A percentile compares a stretch with the other conserved stretches of the same genome.
Evolutionary conservation across 1,284 basidiomycete genomes (phyloP).

Genomic region (Pseudozyma pruni): DNA sequence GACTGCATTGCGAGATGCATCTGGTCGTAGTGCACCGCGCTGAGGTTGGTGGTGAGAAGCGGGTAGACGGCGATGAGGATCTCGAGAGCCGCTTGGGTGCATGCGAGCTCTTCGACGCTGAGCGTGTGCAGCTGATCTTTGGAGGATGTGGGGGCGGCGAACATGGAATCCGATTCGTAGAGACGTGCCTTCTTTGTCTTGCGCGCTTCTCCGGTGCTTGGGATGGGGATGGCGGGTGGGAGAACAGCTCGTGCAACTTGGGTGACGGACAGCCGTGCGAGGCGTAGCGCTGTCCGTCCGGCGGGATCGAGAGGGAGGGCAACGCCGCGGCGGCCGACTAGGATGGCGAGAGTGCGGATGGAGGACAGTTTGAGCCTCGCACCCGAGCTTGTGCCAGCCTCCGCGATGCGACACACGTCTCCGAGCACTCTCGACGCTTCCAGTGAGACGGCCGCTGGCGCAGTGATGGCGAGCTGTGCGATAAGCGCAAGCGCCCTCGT

Average conservation of each 20-base stretch:
- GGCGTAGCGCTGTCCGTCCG: slow-evolving; percentile 37
- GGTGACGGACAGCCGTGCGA: slow-evolving; percentile 34
- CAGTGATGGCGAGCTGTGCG: slow-evolving; percentile 27
- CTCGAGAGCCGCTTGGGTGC: slow-evolving; percentile 25
- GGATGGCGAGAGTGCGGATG: slow-evolving; percentile 31
- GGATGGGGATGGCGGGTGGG: slow-evolving; percentile 2
- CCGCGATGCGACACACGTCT: slow-evolving; percentile 41
- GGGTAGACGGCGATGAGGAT: slow-evolving; percentile 39
- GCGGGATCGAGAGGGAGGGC: slow-evolving; percentile 49
- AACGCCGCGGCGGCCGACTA: slow-evolving; percentile 26
- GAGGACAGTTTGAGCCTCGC: slow-evolving; percentile 26
- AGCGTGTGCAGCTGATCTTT: slow-evolving; percentile 44
- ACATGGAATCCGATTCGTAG: slow-evolving; percentile 55
- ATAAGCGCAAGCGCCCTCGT: slow-evolving; percentile 37
- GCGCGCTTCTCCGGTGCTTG: slow-evolving; percentile 14
- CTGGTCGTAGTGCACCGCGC: slow-evolving; percentile 44
- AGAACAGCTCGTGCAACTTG: slow-evolving; percentile 28
- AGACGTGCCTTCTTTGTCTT: slow-evolving; percentile 44
- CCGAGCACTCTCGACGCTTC: slow-evolving; percentile 20
- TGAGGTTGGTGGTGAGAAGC: slow-evolving; percentile 26
- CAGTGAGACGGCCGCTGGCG: slow-evolving; percentile 29
- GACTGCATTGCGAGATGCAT: slow-evolving; percentile 28
- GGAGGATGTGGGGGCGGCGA: slow-evolving; percentile 10
- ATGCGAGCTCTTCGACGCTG: slow-evolving; percentile 19
- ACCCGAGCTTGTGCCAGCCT: slow-evolving; percentile 13